Evolutionary conservation across 78 protist genomes (phyloP), one percentile per base, ranked within the genome.

Genomic region (Pigoraptor vietnamica): DNA sequence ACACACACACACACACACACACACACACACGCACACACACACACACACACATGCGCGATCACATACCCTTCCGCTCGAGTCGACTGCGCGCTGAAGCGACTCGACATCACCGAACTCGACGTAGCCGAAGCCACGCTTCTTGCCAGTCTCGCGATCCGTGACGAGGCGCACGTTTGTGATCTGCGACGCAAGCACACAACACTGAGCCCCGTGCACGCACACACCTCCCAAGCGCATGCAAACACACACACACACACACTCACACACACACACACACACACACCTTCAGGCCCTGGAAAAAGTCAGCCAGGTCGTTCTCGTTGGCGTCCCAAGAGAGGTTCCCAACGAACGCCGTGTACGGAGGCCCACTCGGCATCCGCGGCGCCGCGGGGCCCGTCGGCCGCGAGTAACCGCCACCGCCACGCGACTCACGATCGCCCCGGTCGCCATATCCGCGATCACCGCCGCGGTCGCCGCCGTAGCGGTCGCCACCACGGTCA

Each of bases 111-210:
- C 37, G 34, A 92, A 86, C 79, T 92, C 93, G 82, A 92, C 90
- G 91, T 92, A 92, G 21, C 89, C 93, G 34, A 82, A 86, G 37
- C 93, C 93, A 21, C 89, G 25, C 48, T 91, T 10, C 2, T 86
- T 24, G 87, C 87, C 87, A 21, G 67, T 48, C 14, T 48, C 39
- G 21, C 81, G 55, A 9, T 29, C 38, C 38, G 0, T 14, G 34
- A 90, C 32, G n/a, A 91, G 1, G 88, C 92, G 88, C n/a, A 34
- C 56, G 35, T 2, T 37, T 37, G 24, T 23, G 24, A 81, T 37
- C 37, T 81, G 86, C 14, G 14, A 48, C 14, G 67, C 6, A 48
- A 48, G 67, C 67, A 48, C n/a, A n/a, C n/a, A n/a, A n/a, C n/a
- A n/a, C n/a, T n/a, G n/a, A n/a, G n/a, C n/a, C n/a, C n/a, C n/a